Evolutionary conservation across 805 yeast species (phyloP), one percentile per base, ranked within the genome.

Genomic region (Saturnispora silvae): DNA sequence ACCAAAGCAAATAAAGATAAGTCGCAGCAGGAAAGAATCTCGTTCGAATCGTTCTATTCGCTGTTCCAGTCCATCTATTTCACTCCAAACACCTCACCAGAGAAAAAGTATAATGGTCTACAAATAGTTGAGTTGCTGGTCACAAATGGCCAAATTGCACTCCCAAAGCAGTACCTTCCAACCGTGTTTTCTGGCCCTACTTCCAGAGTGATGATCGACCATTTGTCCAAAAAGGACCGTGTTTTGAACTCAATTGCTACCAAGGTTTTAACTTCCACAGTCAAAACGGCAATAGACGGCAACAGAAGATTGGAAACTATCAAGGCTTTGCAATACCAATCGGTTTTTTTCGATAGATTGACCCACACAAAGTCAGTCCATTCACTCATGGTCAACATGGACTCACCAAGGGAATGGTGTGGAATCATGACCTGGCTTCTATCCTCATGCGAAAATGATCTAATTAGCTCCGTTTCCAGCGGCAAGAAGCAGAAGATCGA

Each of bases 51-150:
- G 37, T 86, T 89, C 54, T 86, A 95, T 94, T 72, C 75, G 47
- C 63, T 68, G 3, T 77, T 89, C 13, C 96, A 89, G 52, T 92
- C 85, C 48, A 70, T 81, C 4, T 72, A 82, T 42, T 87, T 89
- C 47, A 65, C 82, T 4, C 75, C 73, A 26, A 74, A 77, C 45
- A 67, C 95, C 0, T 85, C 96, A 1, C 72, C 78, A 23, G 96
- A 87, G 55, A 67, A 95, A 40, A 89, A 87, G 54, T 82, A 69
- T 56, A 72, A 84, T 71, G 97, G 96, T 0, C 75, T 87, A 48
- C 81, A 81, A 47, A 69, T 86, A 9, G 75, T 87, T 43, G 65
- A 60, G 29, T 61, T 66, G 35, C 65, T 75, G 38, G 52, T 77
- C 5, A 51, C 56, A 30, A 39, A 26, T 34, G 34, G 16, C 28